A percentile compares a stretch with the other conserved stretches of the same genome.
phyloP scores from a whole-genome alignment of 768 basidiomycete species.

The Kwoniella botswanensis region DNA sequence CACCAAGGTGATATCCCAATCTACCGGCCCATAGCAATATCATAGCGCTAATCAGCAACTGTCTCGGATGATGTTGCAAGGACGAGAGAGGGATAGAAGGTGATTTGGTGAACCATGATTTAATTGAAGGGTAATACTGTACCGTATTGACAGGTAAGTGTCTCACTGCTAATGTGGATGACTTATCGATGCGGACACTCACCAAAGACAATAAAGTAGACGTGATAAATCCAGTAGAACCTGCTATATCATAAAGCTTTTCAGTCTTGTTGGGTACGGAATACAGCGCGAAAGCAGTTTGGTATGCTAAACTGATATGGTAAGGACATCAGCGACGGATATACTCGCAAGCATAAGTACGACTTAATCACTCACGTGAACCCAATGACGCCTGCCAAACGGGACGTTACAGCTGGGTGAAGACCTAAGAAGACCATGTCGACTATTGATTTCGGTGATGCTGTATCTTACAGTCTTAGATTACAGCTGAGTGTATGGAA shows the following conservation, averaged over 20 bases:
- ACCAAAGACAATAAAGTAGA: conserved; percentile 66
- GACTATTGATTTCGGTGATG: neutral
- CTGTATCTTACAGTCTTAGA: neutral
- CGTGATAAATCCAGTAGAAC: conserved; percentile 70
- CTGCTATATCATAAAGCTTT: conserved; percentile 71
- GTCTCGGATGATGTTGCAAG: conserved; percentile 58
- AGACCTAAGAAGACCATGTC: conserved; percentile 34
- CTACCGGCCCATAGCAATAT: conserved; percentile 68
- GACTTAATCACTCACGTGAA: conserved; percentile 42
- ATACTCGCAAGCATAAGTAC: too few species aligned
- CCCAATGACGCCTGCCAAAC: conserved; percentile 49
- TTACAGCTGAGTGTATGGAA: neutral
- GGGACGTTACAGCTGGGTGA: conserved; percentile 36
- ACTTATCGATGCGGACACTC: neutral
- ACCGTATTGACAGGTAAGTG: neutral
- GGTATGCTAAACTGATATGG: conserved; percentile 43
- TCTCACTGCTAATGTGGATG: neutral
- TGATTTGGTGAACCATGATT: conserved; percentile 60
- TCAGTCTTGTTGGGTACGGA: conserved; percentile 72
- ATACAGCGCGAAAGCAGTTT: conserved; percentile 62
- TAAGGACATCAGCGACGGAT: too few species aligned
- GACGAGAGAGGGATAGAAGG: conserved; percentile 57
- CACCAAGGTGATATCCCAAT: conserved; percentile 68
- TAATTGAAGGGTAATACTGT: conserved; percentile 66
- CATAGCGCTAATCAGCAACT: conserved; percentile 67